Conservation (phyloP, 2,329 filamentous ascomycete genomes). For the Scytalidium sp. region DNA sequence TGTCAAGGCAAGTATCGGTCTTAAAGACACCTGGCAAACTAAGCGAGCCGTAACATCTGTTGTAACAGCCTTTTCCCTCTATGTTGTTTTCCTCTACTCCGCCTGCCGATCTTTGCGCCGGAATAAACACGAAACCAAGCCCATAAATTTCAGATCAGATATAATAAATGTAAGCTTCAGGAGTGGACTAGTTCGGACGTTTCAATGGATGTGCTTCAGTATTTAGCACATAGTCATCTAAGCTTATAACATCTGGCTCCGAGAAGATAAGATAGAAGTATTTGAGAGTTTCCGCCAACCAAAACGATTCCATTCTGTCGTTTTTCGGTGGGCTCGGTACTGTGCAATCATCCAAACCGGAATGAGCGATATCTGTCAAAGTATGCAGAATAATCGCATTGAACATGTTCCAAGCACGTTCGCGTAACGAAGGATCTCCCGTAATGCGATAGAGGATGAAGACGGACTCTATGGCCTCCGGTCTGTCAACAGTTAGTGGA, state of each 20-base stretch:
- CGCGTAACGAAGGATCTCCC: constrained; percentile 25
- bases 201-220: constrained; percentile 30
- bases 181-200: too few relatives aligned
- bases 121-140: too few relatives aligned
- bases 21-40: too few relatives aligned
- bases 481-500: constrained; percentile 30
- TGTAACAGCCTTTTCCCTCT: too few relatives aligned
- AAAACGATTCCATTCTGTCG: constrained; percentile 63
- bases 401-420: constrained; percentile 43
- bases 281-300: constrained; percentile 67
- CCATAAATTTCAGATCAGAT: too few relatives aligned
- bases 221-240: constrained; percentile 61
- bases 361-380: constrained; percentile 35
- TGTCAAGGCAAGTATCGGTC: too few relatives aligned
- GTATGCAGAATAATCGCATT: constrained; percentile 36
- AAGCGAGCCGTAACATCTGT: too few relatives aligned
- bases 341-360: constrained; percentile 35
- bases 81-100: too few relatives aligned
- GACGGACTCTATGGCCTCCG: constrained; percentile 64
- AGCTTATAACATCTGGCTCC: constrained; percentile 54
- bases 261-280: constrained; percentile 83
- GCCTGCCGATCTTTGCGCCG: too few relatives aligned
- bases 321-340: constrained; percentile 18
- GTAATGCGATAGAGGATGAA: constrained; percentile 48
- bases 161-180: too few relatives aligned